Conservation (phyloP, 768 basidiomycete species). For the Panaeolus papilionaceus region DNA sequence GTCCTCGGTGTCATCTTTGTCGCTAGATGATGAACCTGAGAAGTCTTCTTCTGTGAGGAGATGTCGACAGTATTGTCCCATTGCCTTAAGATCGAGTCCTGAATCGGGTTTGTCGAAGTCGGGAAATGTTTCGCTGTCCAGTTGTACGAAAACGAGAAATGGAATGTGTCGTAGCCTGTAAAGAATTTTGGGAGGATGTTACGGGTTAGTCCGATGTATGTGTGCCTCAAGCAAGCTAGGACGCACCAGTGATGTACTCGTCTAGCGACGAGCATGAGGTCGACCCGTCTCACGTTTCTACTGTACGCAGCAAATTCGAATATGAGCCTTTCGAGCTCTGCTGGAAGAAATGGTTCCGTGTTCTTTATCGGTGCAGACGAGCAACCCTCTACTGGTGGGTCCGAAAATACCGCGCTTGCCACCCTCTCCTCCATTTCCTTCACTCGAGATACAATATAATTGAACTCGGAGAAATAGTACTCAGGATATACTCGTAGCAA, state of each 20-base stretch:
- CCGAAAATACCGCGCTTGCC: too few relatives aligned
- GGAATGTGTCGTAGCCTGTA: constrained; percentile 2
- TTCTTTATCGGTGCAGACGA: background rate
- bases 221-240: background rate
- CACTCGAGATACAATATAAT: background rate
- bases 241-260: constrained; percentile 18
- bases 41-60: constrained; percentile 5
- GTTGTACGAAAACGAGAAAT: constrained; percentile 4
- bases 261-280: constrained; percentile 16
- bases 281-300: constrained; percentile 11
- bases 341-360: constrained; percentile 2
- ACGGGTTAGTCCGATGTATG: background rate
- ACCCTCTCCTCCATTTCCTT: background rate
- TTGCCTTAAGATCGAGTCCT: background rate
- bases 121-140: background rate
- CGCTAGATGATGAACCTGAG: background rate
- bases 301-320: constrained; percentile 14
- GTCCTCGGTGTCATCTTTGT: background rate
- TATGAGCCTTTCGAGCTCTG: constrained; percentile 17
- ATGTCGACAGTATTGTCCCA: background rate
- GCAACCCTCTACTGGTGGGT: background rate
- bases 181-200: background rate
- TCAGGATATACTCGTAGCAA: background rate
- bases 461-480: background rate
- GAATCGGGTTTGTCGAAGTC: background rate